Base-by-base conservation (phyloP, 768 basidiomycete species). In the Lentinula edodes region DNA sequence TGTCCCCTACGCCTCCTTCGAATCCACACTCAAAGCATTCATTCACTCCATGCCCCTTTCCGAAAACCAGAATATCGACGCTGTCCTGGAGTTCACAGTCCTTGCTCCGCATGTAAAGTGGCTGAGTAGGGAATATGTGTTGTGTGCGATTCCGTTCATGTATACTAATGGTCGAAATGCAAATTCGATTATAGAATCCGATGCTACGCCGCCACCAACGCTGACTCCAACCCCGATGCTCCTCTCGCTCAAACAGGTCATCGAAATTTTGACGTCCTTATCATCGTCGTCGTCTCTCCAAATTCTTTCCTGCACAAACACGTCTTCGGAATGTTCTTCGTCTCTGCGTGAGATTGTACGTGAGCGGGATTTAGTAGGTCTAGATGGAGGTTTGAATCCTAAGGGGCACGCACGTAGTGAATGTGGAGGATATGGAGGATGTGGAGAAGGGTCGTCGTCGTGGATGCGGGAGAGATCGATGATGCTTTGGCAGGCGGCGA, bases 71-170 rank as follows among this genome's bases (percentile, higher is more conserved):
- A 61, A 53, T n/a, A 67, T 55, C 13, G 28, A 28, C 28, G 28
- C 28, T 28, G 28, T 28, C 3, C 53, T 78, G 53, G 72, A 76
- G 58, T 75, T 78, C 51, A 78, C 74, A 4, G 72, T 79, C 6
- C 73, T 82, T 59, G 72, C 77, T 8, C 62, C 75, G 0, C 69
- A 68, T 35, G 64, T 80, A 50, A 58, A 70, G 5, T 69, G 72
- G 32, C 65, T 78, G 46, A 75, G 76, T 41, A 64, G 70, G 2
- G 60, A 71, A 2, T 80, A 78, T 64, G 65, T 80, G 38, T 62
- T 80, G 34, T 79, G 79, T 58, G 69, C 78, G 3, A 57, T 82
- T 5, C 80, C 83, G 4, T 82, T 81, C 65, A 68, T 76, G 60
- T 66, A 73, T 9, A 70, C 73, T 32, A 68, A 66, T 54, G 67